phyloP scores from a whole-genome alignment of 306 rosid genomes.

The Morella rubra region DNA sequence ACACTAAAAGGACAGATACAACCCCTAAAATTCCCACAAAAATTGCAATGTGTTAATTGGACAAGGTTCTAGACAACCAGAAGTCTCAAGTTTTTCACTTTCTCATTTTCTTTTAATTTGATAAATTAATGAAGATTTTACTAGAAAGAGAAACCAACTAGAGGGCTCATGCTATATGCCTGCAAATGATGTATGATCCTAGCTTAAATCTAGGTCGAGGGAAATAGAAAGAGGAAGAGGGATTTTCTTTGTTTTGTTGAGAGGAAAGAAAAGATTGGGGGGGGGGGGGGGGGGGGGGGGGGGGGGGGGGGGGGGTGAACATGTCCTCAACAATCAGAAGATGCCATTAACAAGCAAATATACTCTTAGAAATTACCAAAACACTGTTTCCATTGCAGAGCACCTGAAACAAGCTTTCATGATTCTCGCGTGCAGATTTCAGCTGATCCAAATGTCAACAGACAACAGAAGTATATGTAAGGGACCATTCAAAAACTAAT shows the following conservation, averaged over 20 bases:
- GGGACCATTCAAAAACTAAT: slow-evolving; percentile 23
- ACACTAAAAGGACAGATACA: neutral
- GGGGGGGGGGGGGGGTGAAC: neutral
- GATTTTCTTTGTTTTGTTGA: neutral
- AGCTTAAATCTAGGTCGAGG: neutral
- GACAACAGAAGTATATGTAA: slow-evolving; percentile 15
- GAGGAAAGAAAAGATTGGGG: too few relatives aligned
- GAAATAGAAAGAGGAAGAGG: neutral
- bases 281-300: too few relatives aligned
- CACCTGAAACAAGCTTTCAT: slow-evolving; percentile 43
- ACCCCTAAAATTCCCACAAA: neutral
- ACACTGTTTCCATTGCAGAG: slow-evolving; percentile 40
- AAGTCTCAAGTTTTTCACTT: too few relatives aligned
- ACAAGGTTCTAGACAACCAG: too few relatives aligned
- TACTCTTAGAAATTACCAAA: slow-evolving; percentile 42
- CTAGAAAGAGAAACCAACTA: neutral
- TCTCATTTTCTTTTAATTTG: too few relatives aligned
- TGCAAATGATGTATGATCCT: neutral
- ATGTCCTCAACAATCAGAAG: neutral
- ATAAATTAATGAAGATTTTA: too few relatives aligned
- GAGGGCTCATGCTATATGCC: neutral
- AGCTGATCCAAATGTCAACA: slow-evolving; percentile 42
- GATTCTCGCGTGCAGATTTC: slow-evolving; percentile 50
- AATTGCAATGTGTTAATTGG: neutral
- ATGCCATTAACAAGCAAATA: neutral